Percentiles rank a stretch among this genome's conserved stretches.
Conservation (phyloP, 2,329 filamentous ascomycete species). For the Lachnellula arida region DNA sequence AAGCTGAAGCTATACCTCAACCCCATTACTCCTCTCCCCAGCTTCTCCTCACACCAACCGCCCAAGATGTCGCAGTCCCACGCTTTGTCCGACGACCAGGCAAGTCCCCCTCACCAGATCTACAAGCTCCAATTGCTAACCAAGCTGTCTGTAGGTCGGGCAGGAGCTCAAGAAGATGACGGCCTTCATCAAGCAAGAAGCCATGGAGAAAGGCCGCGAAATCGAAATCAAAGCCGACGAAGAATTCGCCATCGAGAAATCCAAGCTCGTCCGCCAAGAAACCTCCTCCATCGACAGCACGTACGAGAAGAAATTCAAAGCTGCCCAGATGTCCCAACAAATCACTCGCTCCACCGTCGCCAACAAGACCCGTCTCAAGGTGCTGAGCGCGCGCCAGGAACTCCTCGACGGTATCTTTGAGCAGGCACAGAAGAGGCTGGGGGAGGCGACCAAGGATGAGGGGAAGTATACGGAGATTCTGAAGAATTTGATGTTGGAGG, state of each 20-base stretch:
- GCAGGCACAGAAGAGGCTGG: constrained; percentile 67
- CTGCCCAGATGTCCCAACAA: constrained; percentile 96
- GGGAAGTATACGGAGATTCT: constrained; percentile 70
- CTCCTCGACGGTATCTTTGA: constrained; percentile 89
- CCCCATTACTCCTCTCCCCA: constrained; percentile 11
- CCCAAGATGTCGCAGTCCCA: constrained; percentile 84
- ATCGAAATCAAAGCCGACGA: constrained; percentile 98
- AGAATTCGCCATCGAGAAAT: constrained; percentile 98
- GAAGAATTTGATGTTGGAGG: constrained; percentile 81
- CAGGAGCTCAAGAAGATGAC: constrained; percentile 99
- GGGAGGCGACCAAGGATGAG: constrained; percentile 61
- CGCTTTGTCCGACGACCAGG: constrained; percentile 97
- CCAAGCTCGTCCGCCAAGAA: constrained; percentile 95
- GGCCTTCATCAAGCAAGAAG: constrained; percentile 98
- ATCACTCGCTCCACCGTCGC: constrained; percentile 93
- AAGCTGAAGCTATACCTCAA: constrained; percentile 12
- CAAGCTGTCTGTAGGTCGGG: constrained; percentile 62
- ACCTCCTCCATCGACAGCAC: constrained; percentile 84
- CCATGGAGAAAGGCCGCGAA: constrained; percentile 92
- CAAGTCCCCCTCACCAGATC: constrained; percentile 37
- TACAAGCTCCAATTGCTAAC: constrained; percentile 8
- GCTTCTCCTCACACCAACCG: constrained; percentile 25
- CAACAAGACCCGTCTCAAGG: constrained; percentile 91
- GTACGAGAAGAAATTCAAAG: constrained; percentile 99
- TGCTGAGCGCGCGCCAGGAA: constrained; percentile 83